phyloP scores from a whole-genome alignment of 2,329 filamentous ascomycete genomes.

The Calonectria leucothoes region DNA sequence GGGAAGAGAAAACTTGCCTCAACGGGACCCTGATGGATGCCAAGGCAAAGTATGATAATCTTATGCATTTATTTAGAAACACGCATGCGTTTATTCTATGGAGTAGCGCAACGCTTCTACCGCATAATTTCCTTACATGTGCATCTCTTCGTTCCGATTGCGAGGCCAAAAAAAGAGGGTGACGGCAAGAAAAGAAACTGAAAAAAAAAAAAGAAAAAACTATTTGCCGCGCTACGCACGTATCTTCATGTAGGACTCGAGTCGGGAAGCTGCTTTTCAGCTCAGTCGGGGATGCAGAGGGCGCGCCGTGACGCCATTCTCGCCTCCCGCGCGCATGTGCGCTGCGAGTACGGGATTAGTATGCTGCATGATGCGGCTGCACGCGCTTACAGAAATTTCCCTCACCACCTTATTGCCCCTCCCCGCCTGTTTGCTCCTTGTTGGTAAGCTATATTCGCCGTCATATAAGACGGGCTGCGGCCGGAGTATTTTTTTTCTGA shows the following conservation, averaged over 20 bases:
- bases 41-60: neutral
- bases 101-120: no score
- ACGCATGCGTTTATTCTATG: neutral
- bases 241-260: conserved; percentile 28
- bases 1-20: neutral
- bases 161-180: neutral
- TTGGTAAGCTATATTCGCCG: conserved; percentile 10
- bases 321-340: conserved; percentile 26
- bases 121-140: neutral
- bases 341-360: conserved; percentile 9
- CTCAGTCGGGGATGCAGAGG: conserved; percentile 29
- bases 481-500: neutral
- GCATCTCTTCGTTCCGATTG: neutral
- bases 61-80: neutral
- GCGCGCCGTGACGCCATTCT: conserved; percentile 31
- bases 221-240: conserved; percentile 8
- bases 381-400: conserved; percentile 10
- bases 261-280: conserved; percentile 29
- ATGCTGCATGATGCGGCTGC: conserved; percentile 6
- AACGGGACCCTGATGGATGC: neutral
- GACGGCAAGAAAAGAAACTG: neutral
- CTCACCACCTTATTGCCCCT: neutral
- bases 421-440: neutral
- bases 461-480: neutral
- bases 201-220: neutral